A percentile compares a stretch with the other conserved stretches of the same genome.
phyloP scores from a whole-genome alignment of 495 filamentous ascomycete genomes.

The Chaetomidium leptoderma region DNA sequence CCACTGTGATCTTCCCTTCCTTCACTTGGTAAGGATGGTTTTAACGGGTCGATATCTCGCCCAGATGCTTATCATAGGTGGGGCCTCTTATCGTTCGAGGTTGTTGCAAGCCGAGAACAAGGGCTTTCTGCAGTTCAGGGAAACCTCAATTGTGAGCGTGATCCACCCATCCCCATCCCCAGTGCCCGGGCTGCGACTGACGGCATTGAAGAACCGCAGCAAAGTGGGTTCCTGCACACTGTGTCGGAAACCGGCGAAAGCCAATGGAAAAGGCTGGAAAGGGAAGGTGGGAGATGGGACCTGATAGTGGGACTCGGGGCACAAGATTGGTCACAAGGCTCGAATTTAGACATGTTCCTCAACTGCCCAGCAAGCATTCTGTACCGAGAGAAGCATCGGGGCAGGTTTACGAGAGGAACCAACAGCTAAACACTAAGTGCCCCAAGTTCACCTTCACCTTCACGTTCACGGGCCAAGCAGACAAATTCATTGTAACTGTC shows the following conservation, averaged over 20 bases:
- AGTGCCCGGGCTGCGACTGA: background rate
- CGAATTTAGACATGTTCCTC: no score
- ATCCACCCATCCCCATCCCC: background rate
- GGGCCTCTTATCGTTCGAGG: background rate
- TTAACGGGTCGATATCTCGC: constrained; percentile 1
- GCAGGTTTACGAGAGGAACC: no score
- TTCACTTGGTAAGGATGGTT: no score
- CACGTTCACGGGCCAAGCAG: no score
- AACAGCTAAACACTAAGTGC: no score
- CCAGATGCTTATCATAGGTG: constrained; percentile 1
- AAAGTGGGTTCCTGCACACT: background rate
- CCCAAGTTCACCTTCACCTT: no score
- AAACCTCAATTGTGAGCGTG: no score
- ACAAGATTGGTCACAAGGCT: background rate
- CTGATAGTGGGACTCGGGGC: background rate
- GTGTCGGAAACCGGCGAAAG: background rate
- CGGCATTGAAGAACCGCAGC: background rate
- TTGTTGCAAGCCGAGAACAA: background rate
- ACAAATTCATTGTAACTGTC: no score
- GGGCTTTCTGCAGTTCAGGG: no score
- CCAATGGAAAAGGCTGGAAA: background rate
- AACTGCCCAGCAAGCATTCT: no score
- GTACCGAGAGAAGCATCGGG: no score
- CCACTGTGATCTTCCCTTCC: no score
- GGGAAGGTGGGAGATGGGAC: constrained; percentile 2